phyloP scores from a whole-genome alignment of 23 red algal species.

The Gracilaria domingensis region DNA sequence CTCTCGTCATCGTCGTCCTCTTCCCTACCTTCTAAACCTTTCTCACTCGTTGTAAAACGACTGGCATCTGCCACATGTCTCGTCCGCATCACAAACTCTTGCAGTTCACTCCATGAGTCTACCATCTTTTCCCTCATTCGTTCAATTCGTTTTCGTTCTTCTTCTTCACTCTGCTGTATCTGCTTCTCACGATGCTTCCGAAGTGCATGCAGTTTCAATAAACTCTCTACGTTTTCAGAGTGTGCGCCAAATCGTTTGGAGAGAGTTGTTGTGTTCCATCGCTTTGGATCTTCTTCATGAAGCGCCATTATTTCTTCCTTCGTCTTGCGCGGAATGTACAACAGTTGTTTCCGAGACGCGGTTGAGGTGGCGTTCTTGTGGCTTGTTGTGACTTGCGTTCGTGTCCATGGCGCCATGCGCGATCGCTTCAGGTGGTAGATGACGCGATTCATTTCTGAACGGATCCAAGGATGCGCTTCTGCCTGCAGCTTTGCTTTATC shows the following conservation, averaged over 20 bases:
- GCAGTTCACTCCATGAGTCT: constrained; percentile 17
- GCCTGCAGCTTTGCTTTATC: too few species aligned
- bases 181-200: neutral
- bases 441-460: neutral
- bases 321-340: constrained; percentile 15
- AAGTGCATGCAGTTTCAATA: constrained; percentile 9
- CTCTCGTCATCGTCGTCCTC: neutral
- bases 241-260: constrained; percentile 10
- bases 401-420: neutral
- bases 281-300: constrained; percentile 42
- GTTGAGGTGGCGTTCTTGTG: neutral
- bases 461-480: neutral
- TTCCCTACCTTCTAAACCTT: neutral
- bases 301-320: constrained; percentile 49
- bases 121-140: neutral
- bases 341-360: neutral
- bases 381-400: neutral
- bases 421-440: neutral
- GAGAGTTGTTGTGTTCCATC: constrained; percentile 42
- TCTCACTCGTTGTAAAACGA: neutral
- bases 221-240: neutral
- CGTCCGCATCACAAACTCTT: neutral
- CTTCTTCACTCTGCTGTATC: neutral
- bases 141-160: neutral
- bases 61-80: constrained; percentile 20